Percentiles rank a stretch among this genome's conserved stretches.
Conservation (phyloP, 495 filamentous ascomycete genomes). For the Aspergillus nidulans region DNA sequence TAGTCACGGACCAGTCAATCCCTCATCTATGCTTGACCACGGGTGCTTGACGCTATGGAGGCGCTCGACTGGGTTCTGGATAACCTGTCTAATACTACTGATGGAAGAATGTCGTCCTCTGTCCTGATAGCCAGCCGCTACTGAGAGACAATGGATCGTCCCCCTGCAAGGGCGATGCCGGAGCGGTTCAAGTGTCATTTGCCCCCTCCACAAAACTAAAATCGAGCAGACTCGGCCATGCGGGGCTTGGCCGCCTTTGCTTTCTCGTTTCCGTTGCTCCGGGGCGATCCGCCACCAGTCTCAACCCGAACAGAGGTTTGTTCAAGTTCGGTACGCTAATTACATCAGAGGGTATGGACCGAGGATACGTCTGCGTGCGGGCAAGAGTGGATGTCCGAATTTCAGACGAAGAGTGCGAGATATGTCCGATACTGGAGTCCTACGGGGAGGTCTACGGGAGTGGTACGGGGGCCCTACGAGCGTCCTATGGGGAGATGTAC, state of each 20-base stretch:
- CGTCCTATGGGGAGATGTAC: no score
- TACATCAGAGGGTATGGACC: neutral
- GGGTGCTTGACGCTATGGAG: no score
- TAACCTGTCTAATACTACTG: no score
- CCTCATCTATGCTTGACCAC: no score
- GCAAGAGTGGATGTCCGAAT: neutral
- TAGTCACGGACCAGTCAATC: no score
- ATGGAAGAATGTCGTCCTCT: no score
- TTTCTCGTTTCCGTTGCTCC: constrained; percentile 41
- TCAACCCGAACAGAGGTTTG: neutral
- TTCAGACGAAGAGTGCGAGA: neutral
- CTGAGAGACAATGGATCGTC: neutral
- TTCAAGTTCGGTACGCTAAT: neutral
- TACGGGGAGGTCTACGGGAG: no score
- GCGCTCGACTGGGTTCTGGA: no score
- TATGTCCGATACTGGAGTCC: no score
- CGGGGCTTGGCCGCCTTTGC: constrained; percentile 27
- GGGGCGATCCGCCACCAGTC: constrained; percentile 28
- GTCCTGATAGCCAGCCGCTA: neutral
- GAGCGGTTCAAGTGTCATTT: neutral
- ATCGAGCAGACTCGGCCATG: constrained; percentile 29
- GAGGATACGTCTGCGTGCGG: neutral
- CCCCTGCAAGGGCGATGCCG: neutral
- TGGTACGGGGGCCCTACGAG: no score
- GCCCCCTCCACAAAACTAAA: constrained; percentile 8